phyloP scores from a whole-genome alignment of 2,329 filamentous ascomycete genomes.

The Penicillium polonicum region DNA sequence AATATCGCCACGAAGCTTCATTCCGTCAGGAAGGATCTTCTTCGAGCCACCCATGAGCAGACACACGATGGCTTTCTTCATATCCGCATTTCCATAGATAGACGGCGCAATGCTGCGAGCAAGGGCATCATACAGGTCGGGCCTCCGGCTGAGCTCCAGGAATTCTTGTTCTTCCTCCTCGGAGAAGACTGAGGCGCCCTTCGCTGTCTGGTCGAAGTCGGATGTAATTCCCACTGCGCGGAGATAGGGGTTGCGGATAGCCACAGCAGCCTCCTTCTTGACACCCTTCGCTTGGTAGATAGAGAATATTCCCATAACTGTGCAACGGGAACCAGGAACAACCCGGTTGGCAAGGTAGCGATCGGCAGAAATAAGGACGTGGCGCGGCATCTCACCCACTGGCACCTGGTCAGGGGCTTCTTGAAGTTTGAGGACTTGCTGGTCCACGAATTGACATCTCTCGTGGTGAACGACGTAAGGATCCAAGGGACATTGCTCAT shows the following conservation, averaged over 20 bases:
- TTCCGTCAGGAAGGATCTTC: slow-evolving; percentile 95
- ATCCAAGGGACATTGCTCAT: slow-evolving; percentile 81
- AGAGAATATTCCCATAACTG: slow-evolving; percentile 94
- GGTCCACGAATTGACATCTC: slow-evolving; percentile 90
- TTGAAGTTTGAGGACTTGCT: slow-evolving; percentile 96
- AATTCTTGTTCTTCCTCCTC: slow-evolving; percentile 99
- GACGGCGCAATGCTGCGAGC: slow-evolving; percentile 92
- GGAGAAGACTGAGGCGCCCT: slow-evolving; percentile 78
- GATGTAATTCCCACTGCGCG: slow-evolving; percentile 89
- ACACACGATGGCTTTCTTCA: slow-evolving; percentile 96
- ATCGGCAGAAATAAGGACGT: slow-evolving; percentile 95
- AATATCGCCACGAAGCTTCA: slow-evolving; percentile 96
- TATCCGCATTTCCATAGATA: slow-evolving; percentile 93
- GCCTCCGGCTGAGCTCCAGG: slow-evolving; percentile 79
- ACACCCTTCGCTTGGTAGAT: slow-evolving; percentile 93
- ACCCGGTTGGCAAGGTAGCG: slow-evolving; percentile 93
- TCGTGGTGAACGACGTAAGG: slow-evolving; percentile 96
- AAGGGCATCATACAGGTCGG: slow-evolving; percentile 90
- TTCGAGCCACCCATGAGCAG: slow-evolving; percentile 92
- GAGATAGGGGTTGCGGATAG: slow-evolving; percentile 92
- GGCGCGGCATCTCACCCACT: slow-evolving; percentile 89
- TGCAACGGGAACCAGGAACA: slow-evolving; percentile 90
- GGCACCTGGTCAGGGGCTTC: slow-evolving; percentile 97
- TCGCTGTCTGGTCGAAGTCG: slow-evolving; percentile 84
- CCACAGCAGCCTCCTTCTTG: slow-evolving; percentile 81